Conservation (phyloP, 1,139 yeast species). For the Yamadazyma friedrichii region DNA sequence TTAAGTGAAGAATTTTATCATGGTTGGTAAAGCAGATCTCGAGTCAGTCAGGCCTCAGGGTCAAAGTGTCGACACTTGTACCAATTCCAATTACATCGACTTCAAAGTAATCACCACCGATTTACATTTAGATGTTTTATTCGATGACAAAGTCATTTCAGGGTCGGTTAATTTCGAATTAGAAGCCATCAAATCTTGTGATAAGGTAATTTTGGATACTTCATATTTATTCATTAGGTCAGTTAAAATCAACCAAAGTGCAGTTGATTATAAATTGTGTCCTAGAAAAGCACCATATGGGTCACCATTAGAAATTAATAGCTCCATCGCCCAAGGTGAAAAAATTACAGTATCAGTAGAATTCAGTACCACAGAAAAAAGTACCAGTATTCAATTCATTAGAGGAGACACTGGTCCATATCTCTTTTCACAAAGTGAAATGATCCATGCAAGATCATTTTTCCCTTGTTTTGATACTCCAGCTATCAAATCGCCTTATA, state of each 20-base stretch:
- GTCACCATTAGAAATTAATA: constrained; percentile 26
- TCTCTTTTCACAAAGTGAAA: constrained; percentile 43
- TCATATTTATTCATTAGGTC: constrained; percentile 25
- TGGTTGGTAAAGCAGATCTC: constrained; percentile 12
- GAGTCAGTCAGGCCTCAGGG: constrained; percentile 9
- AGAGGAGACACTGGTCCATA: constrained; percentile 39
- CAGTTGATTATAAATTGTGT: constrained; percentile 18
- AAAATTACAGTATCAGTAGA: constrained; percentile 13
- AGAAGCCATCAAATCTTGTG: constrained; percentile 8
- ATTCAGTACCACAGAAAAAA: constrained; percentile 33
- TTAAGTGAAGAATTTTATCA: background rate
- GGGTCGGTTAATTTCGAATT: constrained; percentile 30
- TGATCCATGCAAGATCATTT: constrained; percentile 42
- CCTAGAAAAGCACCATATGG: constrained; percentile 30
- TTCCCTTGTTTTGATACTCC: constrained; percentile 48
- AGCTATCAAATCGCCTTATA: constrained; percentile 33
- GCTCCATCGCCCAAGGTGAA: constrained; percentile 4
- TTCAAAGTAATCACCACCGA: constrained; percentile 45
- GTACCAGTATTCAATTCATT: constrained; percentile 42
- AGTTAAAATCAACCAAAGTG: constrained; percentile 23
- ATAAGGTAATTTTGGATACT: constrained; percentile 28
- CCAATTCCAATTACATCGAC: constrained; percentile 65
- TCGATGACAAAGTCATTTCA: constrained; percentile 24
- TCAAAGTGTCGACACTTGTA: constrained; percentile 57
- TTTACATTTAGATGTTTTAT: constrained; percentile 28